A percentile compares a stretch with the other conserved stretches of the same genome.
phyloP scores from a whole-genome alignment of 208 protist genomes.

The Phytomonas serpens region DNA sequence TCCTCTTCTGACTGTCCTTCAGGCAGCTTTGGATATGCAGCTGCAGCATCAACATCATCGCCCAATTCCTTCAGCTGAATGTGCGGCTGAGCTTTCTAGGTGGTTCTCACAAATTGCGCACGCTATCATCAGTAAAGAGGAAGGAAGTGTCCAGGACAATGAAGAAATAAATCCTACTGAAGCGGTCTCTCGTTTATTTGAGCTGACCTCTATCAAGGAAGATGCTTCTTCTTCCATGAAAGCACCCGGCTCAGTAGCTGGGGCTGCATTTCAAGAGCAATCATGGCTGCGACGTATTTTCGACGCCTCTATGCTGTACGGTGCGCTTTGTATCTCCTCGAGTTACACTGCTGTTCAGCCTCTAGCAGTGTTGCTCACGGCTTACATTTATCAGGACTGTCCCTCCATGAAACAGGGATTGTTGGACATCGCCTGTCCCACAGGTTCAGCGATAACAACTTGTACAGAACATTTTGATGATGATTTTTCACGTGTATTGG shows the following conservation, averaged over 20 bases:
- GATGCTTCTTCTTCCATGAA: not conserved
- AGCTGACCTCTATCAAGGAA: not conserved
- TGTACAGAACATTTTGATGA: not conserved
- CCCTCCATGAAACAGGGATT: not conserved
- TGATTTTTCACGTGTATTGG: slow-evolving; percentile 1
- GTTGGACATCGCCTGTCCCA: not conserved
- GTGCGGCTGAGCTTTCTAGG: not conserved
- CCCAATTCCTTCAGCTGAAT: not conserved
- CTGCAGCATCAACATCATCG: not conserved
- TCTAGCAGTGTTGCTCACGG: slow-evolving; percentile 18
- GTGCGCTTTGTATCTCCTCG: slow-evolving; percentile 6
- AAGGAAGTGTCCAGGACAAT: not conserved
- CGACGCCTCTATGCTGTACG: slow-evolving; percentile 10
- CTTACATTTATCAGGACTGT: slow-evolving; percentile 21
- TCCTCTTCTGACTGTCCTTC: slow-evolving; percentile 3
- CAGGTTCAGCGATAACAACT: not conserved
- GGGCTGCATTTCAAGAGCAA: not conserved
- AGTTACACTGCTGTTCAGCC: slow-evolving; percentile 8
- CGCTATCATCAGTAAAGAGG: not conserved
- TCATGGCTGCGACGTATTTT: not conserved
- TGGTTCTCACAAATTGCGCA: slow-evolving; percentile 5
- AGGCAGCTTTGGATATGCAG: not conserved
- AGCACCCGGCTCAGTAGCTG: not conserved
- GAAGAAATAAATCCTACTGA: not conserved
- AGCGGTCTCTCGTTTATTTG: not conserved